These are phyloP conservation scores for Mycena albidolilacea DNA, from an alignment of 768 basidiomycete species.

Conservation along the genomic window DNA sequence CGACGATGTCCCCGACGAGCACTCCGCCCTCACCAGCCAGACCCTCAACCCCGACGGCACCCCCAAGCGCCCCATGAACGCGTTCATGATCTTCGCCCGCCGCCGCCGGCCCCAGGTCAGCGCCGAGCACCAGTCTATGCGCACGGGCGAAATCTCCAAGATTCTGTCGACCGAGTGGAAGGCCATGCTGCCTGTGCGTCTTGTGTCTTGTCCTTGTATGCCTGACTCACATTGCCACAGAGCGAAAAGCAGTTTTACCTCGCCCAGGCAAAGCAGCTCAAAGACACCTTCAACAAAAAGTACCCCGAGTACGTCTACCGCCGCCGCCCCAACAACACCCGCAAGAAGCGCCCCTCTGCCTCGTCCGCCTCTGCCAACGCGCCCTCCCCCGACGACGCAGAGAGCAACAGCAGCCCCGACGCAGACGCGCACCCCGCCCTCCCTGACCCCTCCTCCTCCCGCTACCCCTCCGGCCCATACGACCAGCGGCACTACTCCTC, in stretches of 20 bases:
- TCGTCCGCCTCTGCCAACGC: conserved; percentile 42
- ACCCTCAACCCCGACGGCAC: conserved; percentile 90
- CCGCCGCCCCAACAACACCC: conserved; percentile 89
- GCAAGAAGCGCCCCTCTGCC: conserved; percentile 65
- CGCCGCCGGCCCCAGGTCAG: conserved; percentile 87
- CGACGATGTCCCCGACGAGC: background rate
- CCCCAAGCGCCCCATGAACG: conserved; percentile 93
- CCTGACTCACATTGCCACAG: conserved; percentile 53
- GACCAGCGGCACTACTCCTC: background rate
- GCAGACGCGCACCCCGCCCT: conserved; percentile 37
- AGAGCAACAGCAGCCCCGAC: conserved; percentile 37
- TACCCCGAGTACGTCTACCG: conserved; percentile 94
- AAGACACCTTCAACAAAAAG: conserved; percentile 87
- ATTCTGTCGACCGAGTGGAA: conserved; percentile 91
- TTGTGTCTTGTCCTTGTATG: conserved; percentile 12
- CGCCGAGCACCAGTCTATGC: conserved; percentile 90
- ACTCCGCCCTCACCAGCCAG: conserved; percentile 74
- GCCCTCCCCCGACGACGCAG: conserved; percentile 24
- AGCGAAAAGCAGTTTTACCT: conserved; percentile 90
- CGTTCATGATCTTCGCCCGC: conserved; percentile 94
- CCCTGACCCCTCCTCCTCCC: background rate
- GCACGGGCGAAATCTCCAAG: conserved; percentile 92
- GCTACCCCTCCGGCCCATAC: background rate
- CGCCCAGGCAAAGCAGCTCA: conserved; percentile 87
- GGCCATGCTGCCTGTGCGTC: conserved; percentile 78